Percentiles rank a stretch among this genome's conserved stretches.
Evolutionary conservation across 345 rosid genomes (phyloP).

Genomic region (Populus pruinosa): DNA sequence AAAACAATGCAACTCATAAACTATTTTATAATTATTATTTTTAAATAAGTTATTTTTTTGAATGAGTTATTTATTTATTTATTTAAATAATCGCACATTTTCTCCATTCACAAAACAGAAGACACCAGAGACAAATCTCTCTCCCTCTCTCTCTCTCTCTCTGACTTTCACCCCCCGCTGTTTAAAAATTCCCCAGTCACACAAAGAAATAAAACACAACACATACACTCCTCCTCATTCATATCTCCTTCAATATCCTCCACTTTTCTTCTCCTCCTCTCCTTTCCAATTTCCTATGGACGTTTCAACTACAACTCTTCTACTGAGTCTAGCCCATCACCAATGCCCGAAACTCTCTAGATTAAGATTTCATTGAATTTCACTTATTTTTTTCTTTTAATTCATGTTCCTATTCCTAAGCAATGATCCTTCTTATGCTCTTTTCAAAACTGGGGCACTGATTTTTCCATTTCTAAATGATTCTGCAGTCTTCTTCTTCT

Average conservation of each 20-base stretch:
- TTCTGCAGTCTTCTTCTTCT: constrained; percentile 45
- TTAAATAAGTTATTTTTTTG: no score
- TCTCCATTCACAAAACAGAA: no score
- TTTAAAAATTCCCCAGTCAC: no score
- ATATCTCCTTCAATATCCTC: not conserved
- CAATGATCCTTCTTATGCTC: constrained; percentile 27
- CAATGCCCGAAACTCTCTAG: not conserved
- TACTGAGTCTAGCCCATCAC: not conserved
- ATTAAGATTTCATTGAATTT: not conserved
- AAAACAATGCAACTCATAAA: no score
- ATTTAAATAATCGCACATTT: no score
- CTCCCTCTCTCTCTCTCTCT: no score
- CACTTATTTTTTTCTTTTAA: not conserved
- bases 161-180: no score
- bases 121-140: no score
- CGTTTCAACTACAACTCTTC: not conserved
- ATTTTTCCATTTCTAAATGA: constrained; percentile 39
- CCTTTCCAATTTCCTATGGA: not conserved
- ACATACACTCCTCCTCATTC: no score
- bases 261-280: not conserved
- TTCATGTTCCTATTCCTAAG: constrained; percentile 25
- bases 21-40: no score
- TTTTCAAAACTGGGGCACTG: constrained; percentile 17
- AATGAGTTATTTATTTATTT: no score
- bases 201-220: no score